These are phyloP conservation scores for Lippia alba DNA, from an alignment of 305 asterid genomes.

Conservation along the genomic window DNA sequence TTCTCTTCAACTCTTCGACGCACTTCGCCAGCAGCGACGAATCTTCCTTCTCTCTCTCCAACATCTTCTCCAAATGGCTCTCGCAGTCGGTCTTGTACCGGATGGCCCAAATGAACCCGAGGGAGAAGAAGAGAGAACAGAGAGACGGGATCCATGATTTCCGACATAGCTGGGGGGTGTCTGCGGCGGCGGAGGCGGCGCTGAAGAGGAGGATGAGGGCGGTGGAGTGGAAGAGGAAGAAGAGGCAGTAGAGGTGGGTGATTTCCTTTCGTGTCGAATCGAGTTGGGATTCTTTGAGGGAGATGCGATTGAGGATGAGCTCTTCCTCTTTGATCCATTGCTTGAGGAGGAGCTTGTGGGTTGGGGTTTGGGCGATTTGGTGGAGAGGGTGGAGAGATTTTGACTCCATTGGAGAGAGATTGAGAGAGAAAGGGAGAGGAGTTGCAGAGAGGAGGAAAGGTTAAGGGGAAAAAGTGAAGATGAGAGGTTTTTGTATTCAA, in stretches of 20 bases:
- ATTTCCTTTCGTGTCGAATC: conserved; percentile 63
- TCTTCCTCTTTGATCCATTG: conserved; percentile 89
- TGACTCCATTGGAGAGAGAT: conserved; percentile 54
- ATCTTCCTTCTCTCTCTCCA: conserved; percentile 81
- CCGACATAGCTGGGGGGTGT: conserved; percentile 44
- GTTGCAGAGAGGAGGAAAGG: background rate
- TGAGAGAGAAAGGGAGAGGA: conserved; percentile 22
- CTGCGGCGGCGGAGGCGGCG: conserved; percentile 37
- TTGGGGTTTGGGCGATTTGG: conserved; percentile 76
- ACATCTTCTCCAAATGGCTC: conserved; percentile 63
- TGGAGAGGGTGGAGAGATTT: conserved; percentile 73
- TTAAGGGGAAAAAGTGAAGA: background rate
- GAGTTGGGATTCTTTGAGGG: conserved; percentile 74
- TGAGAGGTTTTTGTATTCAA: conserved; percentile 35
- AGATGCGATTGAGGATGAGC: conserved; percentile 71
- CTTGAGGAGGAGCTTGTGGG: conserved; percentile 83
- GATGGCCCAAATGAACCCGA: conserved; percentile 83
- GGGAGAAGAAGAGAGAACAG: conserved; percentile 66
- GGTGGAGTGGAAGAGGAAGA: conserved; percentile 80
- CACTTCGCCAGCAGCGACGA: conserved; percentile 66
- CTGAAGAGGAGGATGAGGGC: conserved; percentile 67
- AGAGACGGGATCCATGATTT: conserved; percentile 80
- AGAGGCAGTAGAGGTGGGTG: conserved; percentile 72
- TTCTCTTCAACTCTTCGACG: conserved; percentile 82
- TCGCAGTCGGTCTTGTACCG: conserved; percentile 73